Percentiles rank a stretch among this genome's conserved stretches.
Evolutionary conservation across 352 stramenopile genomes (phyloP).

Genomic region (Globisporangium abappressorium): DNA sequence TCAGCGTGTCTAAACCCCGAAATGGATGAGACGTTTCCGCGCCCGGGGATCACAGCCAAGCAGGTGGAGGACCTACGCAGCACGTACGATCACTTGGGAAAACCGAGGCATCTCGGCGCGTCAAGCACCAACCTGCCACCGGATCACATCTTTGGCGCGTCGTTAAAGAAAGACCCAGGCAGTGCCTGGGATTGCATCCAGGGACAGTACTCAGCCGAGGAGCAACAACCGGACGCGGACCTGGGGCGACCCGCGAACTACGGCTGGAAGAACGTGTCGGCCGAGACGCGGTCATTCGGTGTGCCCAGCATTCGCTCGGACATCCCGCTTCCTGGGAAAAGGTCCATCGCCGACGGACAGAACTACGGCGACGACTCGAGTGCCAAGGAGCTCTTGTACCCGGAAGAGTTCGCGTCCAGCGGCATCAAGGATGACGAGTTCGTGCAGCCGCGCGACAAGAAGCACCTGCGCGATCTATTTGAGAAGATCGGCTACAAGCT

Average conservation of each 20-base stretch:
- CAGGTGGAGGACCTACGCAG: constrained; percentile 74
- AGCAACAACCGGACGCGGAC: constrained; percentile 82
- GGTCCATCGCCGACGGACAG: constrained; percentile 86
- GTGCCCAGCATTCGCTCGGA: constrained; percentile 85
- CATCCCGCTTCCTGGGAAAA: constrained; percentile 60
- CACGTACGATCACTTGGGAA: constrained; percentile 74
- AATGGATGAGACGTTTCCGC: constrained; percentile 51
- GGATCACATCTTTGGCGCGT: constrained; percentile 65
- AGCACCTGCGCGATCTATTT: constrained; percentile 68
- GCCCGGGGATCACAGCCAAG: constrained; percentile 45
- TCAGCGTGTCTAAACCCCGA: constrained; percentile 63
- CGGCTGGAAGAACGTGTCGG: constrained; percentile 81
- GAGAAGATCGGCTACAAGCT: constrained; percentile 64
- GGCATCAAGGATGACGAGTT: constrained; percentile 87
- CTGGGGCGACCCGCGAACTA: constrained; percentile 79
- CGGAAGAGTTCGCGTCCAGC: constrained; percentile 73
- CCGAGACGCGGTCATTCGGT: constrained; percentile 67
- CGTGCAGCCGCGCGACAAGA: constrained; percentile 45
- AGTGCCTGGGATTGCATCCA: constrained; percentile 79
- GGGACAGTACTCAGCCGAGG: constrained; percentile 70
- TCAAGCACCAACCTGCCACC: constrained; percentile 27
- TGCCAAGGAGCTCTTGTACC: constrained; percentile 82
- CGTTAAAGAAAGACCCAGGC: constrained; percentile 44
- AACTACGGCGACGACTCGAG: constrained; percentile 90
- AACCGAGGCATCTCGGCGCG: constrained; percentile 55